A percentile compares a stretch with the other conserved stretches of the same genome.
Evolutionary conservation across 371 early-diverging fungal species (phyloP).

Genomic region (Rhizopus delemar): DNA sequence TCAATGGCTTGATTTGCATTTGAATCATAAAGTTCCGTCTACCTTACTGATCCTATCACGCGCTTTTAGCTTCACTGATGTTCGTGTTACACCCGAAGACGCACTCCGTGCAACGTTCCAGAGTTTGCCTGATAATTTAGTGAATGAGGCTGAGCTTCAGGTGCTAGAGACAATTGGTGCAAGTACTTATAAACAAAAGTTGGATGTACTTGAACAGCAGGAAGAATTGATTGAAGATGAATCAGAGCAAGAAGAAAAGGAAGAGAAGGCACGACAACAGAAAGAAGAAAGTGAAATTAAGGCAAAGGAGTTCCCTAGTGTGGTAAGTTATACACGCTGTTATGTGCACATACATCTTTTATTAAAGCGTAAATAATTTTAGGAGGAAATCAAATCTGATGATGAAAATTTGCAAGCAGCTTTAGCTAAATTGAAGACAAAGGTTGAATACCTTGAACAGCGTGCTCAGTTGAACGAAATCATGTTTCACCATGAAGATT

Average conservation of each 20-base stretch:
- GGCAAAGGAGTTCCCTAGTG: constrained; percentile 38
- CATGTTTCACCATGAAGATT: constrained; percentile 66
- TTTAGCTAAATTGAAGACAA: constrained; percentile 60
- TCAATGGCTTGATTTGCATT: constrained; percentile 94
- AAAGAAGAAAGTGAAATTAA: constrained; percentile 40
- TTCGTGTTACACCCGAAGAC: constrained; percentile 66
- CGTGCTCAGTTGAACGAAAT: constrained; percentile 69
- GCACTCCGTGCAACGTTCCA: constrained; percentile 93
- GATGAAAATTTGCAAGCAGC: constrained; percentile 54
- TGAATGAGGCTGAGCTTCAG: constrained; percentile 84
- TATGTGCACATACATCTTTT: constrained; percentile 1
- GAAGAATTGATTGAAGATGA: constrained; percentile 95
- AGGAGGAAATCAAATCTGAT: constrained; percentile 5
- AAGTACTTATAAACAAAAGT: constrained; percentile 89
- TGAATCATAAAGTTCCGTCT: constrained; percentile 90
- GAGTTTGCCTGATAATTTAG: constrained; percentile 86
- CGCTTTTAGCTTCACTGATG: constrained; percentile 83
- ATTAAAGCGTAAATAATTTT: neutral
- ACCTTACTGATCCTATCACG: constrained; percentile 89
- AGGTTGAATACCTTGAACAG: constrained; percentile 66
- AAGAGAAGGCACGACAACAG: constrained; percentile 53
- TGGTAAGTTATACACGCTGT: constrained; percentile 27
- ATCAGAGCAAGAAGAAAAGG: constrained; percentile 66
- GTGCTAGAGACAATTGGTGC: constrained; percentile 85
- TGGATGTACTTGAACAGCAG: constrained; percentile 92